Evolutionary conservation across 2,329 filamentous ascomycete species (phyloP).

Genomic region (Epichloe gansuensis): DNA sequence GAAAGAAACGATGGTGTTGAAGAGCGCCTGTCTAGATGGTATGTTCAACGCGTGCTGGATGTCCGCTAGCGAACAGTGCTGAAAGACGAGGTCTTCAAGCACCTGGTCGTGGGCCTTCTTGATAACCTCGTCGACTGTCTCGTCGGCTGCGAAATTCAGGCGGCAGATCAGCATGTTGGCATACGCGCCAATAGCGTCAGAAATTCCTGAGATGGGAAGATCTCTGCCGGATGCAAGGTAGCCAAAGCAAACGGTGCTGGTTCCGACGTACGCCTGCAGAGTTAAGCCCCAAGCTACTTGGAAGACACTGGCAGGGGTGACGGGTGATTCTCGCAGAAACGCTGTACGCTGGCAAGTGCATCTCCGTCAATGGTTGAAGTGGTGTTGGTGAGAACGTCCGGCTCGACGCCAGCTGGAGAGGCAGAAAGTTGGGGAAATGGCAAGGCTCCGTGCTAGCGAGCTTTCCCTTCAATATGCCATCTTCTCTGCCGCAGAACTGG

Average conservation of each 20-base stretch:
- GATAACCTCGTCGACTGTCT: neutral
- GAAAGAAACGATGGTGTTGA: slow-evolving; percentile 22
- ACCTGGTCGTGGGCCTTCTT: slow-evolving; percentile 29
- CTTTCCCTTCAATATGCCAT: slow-evolving; percentile 6
- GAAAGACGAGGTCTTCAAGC: slow-evolving; percentile 32
- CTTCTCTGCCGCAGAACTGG: neutral
- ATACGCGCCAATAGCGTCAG: slow-evolving; percentile 4
- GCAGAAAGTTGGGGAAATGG: neutral
- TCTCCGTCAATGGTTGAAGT: neutral
- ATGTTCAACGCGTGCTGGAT: slow-evolving; percentile 25
- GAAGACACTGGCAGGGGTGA: slow-evolving; percentile 5
- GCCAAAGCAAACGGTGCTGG: slow-evolving; percentile 5
- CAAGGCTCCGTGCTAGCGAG: slow-evolving; percentile 5
- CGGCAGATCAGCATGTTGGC: slow-evolving; percentile 7
- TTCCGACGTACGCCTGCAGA: slow-evolving; percentile 6
- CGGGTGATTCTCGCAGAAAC: neutral
- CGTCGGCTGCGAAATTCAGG: slow-evolving; percentile 14
- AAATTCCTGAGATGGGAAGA: slow-evolving; percentile 1
- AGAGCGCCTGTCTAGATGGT: slow-evolving; percentile 11
- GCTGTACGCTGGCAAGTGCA: no score
- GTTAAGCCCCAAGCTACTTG: slow-evolving; percentile 7
- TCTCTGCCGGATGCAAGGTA: slow-evolving; percentile 8
- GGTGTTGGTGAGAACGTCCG: no score
- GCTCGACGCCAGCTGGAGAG: no score
- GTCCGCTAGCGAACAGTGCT: slow-evolving; percentile 35